A percentile compares a stretch with the other conserved stretches of the same genome.
phyloP scores from a whole-genome alignment of 1,284 basidiomycete genomes.

The Puccinia hordei region DNA sequence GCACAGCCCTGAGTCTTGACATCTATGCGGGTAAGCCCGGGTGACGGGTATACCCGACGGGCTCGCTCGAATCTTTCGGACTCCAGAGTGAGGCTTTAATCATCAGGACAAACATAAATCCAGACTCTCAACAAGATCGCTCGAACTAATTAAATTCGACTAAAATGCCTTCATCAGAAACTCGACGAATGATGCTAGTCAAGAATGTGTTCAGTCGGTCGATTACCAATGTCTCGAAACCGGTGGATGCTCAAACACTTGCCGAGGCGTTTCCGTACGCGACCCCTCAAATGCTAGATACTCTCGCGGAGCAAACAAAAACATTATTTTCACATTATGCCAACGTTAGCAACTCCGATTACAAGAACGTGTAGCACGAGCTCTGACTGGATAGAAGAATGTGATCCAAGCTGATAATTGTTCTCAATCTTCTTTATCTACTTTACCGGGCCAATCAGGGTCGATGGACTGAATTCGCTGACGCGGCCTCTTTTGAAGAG shows the following conservation, averaged over 20 bases:
- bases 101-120: too few relatives aligned
- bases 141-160: neutral
- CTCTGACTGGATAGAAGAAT: neutral
- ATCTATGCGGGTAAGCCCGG: too few relatives aligned
- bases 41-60: too few relatives aligned
- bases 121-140: too few relatives aligned
- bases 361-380: neutral
- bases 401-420: neutral
- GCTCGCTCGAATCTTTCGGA: too few relatives aligned
- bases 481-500: constrained; percentile 24
- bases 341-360: neutral
- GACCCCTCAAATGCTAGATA: constrained; percentile 25
- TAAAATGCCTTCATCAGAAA: constrained; percentile 15
- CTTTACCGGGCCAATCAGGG: constrained; percentile 5
- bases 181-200: constrained; percentile 1
- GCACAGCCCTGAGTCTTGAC: too few relatives aligned
- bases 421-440: neutral
- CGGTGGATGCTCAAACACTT: constrained; percentile 9
- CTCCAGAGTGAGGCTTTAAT: too few relatives aligned
- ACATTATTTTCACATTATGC: constrained; percentile 36
- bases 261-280: constrained; percentile 46
- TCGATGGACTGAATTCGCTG: constrained; percentile 29
- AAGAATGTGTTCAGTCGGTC: constrained; percentile 25
- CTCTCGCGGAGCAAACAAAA: constrained; percentile 42
- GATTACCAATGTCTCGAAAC: constrained; percentile 25